Evolutionary conservation across 2,329 filamentous ascomycete genomes (phyloP), one percentile per base, ranked within the genome.

Genomic region (Apiospora kogelbergensis): DNA sequence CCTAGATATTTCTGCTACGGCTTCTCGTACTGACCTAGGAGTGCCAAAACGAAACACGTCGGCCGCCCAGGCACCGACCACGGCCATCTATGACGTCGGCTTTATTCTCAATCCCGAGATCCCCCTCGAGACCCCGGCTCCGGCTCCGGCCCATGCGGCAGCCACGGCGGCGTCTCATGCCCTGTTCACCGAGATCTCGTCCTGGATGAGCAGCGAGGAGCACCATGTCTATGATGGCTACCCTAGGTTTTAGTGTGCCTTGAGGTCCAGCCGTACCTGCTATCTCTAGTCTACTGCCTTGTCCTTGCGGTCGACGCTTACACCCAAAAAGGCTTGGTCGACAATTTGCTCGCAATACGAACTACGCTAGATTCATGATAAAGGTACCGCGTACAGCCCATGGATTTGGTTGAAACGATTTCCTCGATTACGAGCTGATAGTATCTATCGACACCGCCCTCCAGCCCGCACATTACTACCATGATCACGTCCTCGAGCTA

Each of bases 31-130:
- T 13, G 30, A 22, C 37, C 6, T 20, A 17, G 2, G 9, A 20
- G 3, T 30, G 30, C 30, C 17, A 26, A 33, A 33, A 41, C 30
- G 24, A 26, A 37, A 3, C n/a, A 33, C 5, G 26, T 10, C 40
- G 6, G 44, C 15, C 13, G 30, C n/a, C n/a, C 65, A 66, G 53
- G 37, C 17, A 26, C 67, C 17, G 13, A 44, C 20, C 9, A 68
- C 67, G 4, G 67, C 68, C 9, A 60, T 69, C 15, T 72, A 71
- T 30, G 68, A 71, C 65, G 71, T 72, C 11, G 71, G 70, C 1
- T 71, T 72, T 40, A 70, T 72, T 6, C 33, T 72, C 13, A 70
- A 71, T 64, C 67, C 67, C 17, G 68, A 68, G 30, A 26, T 66
- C 22, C 65, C 63, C 20, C 26, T 30, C 17, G 22, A 48, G 17